Base-by-base conservation (phyloP, 2,329 filamentous ascomycete genomes). In the Xylariaceae sp. region DNA sequence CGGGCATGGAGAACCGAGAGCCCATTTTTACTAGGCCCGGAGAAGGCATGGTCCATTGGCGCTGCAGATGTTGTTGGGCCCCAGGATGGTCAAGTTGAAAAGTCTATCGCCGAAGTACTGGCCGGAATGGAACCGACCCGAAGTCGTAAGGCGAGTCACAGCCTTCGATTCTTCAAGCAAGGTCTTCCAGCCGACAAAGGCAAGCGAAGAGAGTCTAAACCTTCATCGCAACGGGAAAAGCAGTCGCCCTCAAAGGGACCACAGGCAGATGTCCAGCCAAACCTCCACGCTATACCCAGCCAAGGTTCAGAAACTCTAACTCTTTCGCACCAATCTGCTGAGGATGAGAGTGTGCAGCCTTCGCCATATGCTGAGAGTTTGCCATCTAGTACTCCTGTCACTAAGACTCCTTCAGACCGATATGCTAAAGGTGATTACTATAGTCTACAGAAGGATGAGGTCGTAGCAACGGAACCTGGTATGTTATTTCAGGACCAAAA, bases 111-210 rank as follows among this genome's bases (percentile, higher is more conserved):
- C 4, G 81, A 85, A 59, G 80, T 80, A 31, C 74, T 85, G 65
- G 76, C 80, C 19, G 81, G 82, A 2, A 72, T 79, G n/a, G 83
- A 85, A 62, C 81, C 76, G 42, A 84, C 80, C 45, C 80, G 84
- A 51, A 88, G 83, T 64, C 80, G 84, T 61, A 87, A 86, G 68
- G 80, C 84, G 40, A 86, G 83, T 63, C 83, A 86, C 67, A 85
- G 81, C 60, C 71, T 87, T 55, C 76, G 84, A 1, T 84, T 86
- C 63, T 87, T 87, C 73, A 84, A 82, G 58, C 83, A 86, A 67
- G 83, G 81, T 35, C 70, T 85, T 19, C 81, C 81, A 2, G 79
- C 84, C 51, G 81, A 85, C 44, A 80, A 79, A 64, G 65, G 70
- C 42, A 80, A 78, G 62, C 79, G 76, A 61, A 79, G 74, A 60